Evolutionary conservation across 164 flowering plant species (phyloP).

Genomic region (Nymphaea colorata): DNA sequence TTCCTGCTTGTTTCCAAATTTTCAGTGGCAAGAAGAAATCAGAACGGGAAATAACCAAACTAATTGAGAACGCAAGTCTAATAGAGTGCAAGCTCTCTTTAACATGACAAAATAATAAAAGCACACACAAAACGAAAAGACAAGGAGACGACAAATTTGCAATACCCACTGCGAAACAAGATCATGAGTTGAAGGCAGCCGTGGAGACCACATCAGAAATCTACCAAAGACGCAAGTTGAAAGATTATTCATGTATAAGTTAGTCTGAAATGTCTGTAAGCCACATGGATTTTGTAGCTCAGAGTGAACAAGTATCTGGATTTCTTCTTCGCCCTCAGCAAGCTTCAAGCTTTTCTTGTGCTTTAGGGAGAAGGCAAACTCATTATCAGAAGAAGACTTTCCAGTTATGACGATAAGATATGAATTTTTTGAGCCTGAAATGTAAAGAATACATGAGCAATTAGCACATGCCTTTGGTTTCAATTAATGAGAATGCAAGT

Average conservation of each 20-base stretch:
- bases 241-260: slow-evolving; percentile 35
- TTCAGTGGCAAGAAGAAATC: neutral
- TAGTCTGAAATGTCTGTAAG: slow-evolving; percentile 24
- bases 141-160: neutral
- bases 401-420: slow-evolving; percentile 40
- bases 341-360: slow-evolving; percentile 31
- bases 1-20: slow-evolving; percentile 29
- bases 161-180: slow-evolving; percentile 57
- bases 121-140: neutral
- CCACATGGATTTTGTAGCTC: slow-evolving; percentile 17
- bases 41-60: neutral
- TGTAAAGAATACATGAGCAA: no score
- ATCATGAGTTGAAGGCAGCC: slow-evolving; percentile 74
- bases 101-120: no score
- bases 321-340: slow-evolving; percentile 22
- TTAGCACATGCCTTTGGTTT: neutral
- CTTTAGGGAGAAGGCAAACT: slow-evolving; percentile 39
- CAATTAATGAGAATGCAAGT: neutral
- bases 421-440: slow-evolving; percentile 21
- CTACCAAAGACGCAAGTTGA: slow-evolving; percentile 52
- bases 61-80: neutral
- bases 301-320: slow-evolving; percentile 24
- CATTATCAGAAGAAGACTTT: slow-evolving; percentile 45
- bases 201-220: slow-evolving; percentile 75
- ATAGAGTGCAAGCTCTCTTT: neutral